Base-by-base conservation (phyloP, 768 basidiomycete genomes). In the Butyriboletus loyo region DNA sequence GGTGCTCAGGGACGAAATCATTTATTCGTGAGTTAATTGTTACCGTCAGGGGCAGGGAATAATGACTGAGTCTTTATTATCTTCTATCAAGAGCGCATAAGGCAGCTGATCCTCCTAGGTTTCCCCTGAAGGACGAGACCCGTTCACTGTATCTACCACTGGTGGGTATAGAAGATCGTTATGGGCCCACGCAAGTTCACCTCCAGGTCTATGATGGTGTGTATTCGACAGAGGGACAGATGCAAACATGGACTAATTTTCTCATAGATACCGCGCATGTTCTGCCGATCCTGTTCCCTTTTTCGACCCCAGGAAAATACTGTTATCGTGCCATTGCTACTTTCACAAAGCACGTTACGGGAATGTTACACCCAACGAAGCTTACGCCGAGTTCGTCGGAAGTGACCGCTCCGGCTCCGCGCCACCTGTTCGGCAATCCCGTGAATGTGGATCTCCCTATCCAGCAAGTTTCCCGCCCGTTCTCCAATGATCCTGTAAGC, bases 181-280 rank as follows among this genome's bases (percentile, higher is more conserved):
- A 72, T 57, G 65, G 69, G n/a, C 75, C 88, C 2, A 93, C 94
- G 1, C 77, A 85, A 50, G 92, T 96, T 17, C 94, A 98, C 72
- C 74, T 98, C 11, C 94, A 98, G 67, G 84, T 97, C 1, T 97
- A 93, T 64, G 94, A 98, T 64, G 92, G 91, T 79, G 25, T 25
- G 52, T 35, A 39, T 39, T 60, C 50, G 42, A 53, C 64, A 11
- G 67, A 62, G 14, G 15, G 22, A 41, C 9, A 52, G 67, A 25
- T 60, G 63, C 35, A 60, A 60, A 52, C 53, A 49, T 35, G 5
- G 17, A 14, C 39, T 55, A 19, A 56, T 28, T 15, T 27, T 3
- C 37, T 19, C 52, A 4, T 50, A 89, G 88, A 87, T 61, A 76
- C 82, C 5, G 85, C 86, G 0, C 89, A 90, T 66, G 77, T 87